These are phyloP conservation scores for Toxoplasma gondii DNA, from an alignment of 169 alveolate species.

Conservation along the genomic window DNA sequence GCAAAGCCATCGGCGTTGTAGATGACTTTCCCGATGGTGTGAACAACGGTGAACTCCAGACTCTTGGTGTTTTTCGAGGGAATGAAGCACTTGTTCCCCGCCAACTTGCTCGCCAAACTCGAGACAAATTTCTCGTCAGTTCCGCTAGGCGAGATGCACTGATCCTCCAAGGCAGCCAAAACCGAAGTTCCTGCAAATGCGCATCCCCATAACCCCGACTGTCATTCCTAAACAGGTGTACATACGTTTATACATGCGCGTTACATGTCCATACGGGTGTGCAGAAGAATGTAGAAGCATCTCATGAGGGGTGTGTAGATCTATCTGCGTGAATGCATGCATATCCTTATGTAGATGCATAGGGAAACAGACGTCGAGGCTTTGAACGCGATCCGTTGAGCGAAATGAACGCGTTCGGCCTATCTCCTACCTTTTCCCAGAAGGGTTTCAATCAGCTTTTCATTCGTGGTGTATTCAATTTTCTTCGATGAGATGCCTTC, in stretches of 20 bases:
- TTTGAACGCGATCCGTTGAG: too few relatives aligned
- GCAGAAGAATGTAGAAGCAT: too few relatives aligned
- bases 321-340: too few relatives aligned
- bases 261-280: too few relatives aligned
- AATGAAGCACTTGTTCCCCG: slow-evolving; percentile 83
- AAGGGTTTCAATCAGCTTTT: slow-evolving; percentile 48
- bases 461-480: slow-evolving; percentile 81
- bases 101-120: slow-evolving; percentile 84
- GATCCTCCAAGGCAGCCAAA: slow-evolving; percentile 88
- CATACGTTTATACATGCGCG: too few relatives aligned
- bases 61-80: slow-evolving; percentile 82
- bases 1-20: slow-evolving; percentile 86
- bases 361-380: too few relatives aligned
- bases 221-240: too few relatives aligned
- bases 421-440: slow-evolving; percentile 50
- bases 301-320: too few relatives aligned
- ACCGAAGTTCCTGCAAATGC: slow-evolving; percentile 76
- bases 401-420: too few relatives aligned
- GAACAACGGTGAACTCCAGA: slow-evolving; percentile 85
- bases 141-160: slow-evolving; percentile 90
- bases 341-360: too few relatives aligned
- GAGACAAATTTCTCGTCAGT: slow-evolving; percentile 80
- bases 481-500: slow-evolving; percentile 89
- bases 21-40: slow-evolving; percentile 88
- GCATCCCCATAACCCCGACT: too few relatives aligned